Percentiles rank a stretch among this genome's conserved stretches.
These are phyloP conservation scores for Lecanoromycetidae sp. DNA, from an alignment of 2,329 filamentous ascomycete species.

Conservation along the genomic window DNA sequence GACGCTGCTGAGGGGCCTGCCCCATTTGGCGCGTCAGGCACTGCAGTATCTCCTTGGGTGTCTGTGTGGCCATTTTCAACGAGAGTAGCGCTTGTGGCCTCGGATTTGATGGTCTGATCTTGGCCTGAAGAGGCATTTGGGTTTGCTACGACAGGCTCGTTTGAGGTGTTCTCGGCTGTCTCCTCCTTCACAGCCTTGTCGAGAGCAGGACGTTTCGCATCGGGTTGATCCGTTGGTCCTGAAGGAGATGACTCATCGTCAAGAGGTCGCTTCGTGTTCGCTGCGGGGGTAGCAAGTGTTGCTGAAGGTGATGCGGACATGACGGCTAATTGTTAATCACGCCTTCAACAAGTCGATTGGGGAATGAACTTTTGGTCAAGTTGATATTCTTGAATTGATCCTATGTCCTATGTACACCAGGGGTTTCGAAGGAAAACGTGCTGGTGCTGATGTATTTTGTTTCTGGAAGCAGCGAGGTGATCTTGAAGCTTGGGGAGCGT, in stretches of 20 bases:
- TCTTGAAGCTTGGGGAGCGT: constrained; percentile 7
- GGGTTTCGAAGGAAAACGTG: constrained; percentile 84
- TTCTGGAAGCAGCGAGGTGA: constrained; percentile 10
- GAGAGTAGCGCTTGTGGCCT: constrained; percentile 24
- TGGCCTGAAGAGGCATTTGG: constrained; percentile 9
- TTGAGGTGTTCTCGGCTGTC: constrained; percentile 40
- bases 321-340: constrained; percentile 33
- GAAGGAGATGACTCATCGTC: constrained; percentile 96
- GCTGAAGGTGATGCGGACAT: constrained; percentile 57
- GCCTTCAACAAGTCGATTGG: constrained; percentile 15
- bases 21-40: constrained; percentile 50
- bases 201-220: constrained; percentile 90
- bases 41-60: constrained; percentile 53
- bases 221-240: constrained; percentile 79
- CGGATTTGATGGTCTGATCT: constrained; percentile 22
- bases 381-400: constrained; percentile 43
- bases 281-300: constrained; percentile 33
- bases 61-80: constrained; percentile 40
- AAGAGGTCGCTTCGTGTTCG: constrained; percentile 66
- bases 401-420: constrained; percentile 75
- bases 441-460: constrained; percentile 43
- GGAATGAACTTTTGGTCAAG: constrained; percentile 30
- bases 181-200: constrained; percentile 61
- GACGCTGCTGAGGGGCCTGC: constrained; percentile 32
- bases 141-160: constrained; percentile 25